Base-by-base conservation (phyloP, 2,329 filamentous ascomycete species). In the Verticillium dahliae region DNA sequence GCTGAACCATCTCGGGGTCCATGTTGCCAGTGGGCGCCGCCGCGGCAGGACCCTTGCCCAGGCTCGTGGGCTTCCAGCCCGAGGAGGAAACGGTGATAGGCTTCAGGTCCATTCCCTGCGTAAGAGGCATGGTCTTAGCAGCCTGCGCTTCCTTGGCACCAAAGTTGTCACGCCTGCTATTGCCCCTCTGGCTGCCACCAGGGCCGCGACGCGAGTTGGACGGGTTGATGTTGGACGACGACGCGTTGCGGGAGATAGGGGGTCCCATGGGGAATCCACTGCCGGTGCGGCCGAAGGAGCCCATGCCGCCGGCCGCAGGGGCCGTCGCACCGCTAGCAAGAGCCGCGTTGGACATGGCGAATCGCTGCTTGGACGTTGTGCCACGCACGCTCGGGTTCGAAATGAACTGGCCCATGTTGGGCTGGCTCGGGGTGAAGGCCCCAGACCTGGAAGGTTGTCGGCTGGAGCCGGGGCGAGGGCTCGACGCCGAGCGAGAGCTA, bases 1-100 rank as follows among this genome's bases (percentile, higher is more conserved):
- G 89, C 80, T 99, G 95, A 62, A 99, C 95, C 81, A 95, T 87
- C 69, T 94, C 91, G 31, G 95, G 94, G 67, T 96, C 87, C 79
- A 98, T 85, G 69, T 91, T 83, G 58, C 80, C 79, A 9, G 80
- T 74, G 65, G 80, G 76, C 41, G 76, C 73, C 54, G 76, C 65
- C 45, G 79, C 74, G 58, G 73, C 64, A 37, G 69, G 60, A 64
- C 74, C 74, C 66, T 75, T 77, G 59, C 78, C 82, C 59, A 96
- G 65, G 69, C 90, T 95, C 60, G 81, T 87, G 33, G 95, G 91
- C 79, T 96, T 97, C 95, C 95, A 99, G 59, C 95, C 94, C 61
- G 79, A 84, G n/a, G 84, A 67, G 0, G 92, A 89, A 52, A 87
- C 77, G 63, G 85, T 80, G 58, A 98, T 90, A 58, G 90, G 87